A percentile compares a stretch with the other conserved stretches of the same genome.
Evolutionary conservation across 2,329 filamentous ascomycete genomes (phyloP).

Genomic region (Phoma sp.): DNA sequence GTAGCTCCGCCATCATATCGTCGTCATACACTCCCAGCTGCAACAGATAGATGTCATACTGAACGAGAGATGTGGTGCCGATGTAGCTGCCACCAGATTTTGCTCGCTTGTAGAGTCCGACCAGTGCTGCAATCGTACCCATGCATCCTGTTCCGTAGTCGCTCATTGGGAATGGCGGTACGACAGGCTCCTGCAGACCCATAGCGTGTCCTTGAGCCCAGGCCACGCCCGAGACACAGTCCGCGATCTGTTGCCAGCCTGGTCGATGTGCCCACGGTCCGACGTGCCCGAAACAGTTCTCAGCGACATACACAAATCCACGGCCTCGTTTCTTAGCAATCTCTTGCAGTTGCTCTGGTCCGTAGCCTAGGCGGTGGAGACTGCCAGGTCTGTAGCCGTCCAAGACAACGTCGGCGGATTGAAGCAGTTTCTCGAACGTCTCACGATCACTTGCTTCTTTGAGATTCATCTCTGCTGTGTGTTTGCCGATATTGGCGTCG

Average conservation of each 20-base stretch:
- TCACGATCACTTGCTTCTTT: conserved; percentile 60
- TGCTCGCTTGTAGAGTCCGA: conserved; percentile 67
- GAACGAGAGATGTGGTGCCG: conserved; percentile 67
- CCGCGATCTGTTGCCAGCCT: conserved; percentile 76
- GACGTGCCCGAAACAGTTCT: conserved; percentile 73
- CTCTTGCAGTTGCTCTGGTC: conserved; percentile 60
- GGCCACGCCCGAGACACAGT: conserved; percentile 66
- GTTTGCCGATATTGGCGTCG: conserved; percentile 75
- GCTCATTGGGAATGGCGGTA: conserved; percentile 66
- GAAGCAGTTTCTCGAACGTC: conserved; percentile 64
- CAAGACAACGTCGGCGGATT: conserved; percentile 68
- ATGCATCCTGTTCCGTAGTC: conserved; percentile 75
- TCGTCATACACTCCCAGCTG: conserved; percentile 63
- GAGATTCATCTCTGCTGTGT: conserved; percentile 67
- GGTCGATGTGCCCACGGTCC: conserved; percentile 68
- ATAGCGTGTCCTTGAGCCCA: conserved; percentile 69
- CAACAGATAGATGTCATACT: conserved; percentile 72
- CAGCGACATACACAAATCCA: conserved; percentile 71
- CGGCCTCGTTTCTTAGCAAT: conserved; percentile 62
- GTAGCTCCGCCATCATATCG: conserved; percentile 59
- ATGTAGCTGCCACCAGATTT: conserved; percentile 70
- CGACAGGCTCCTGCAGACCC: conserved; percentile 66
- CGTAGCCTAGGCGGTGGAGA: conserved; percentile 68
- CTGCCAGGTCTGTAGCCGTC: conserved; percentile 74
- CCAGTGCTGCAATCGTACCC: conserved; percentile 70